Base-by-base conservation (phyloP, 495 filamentous ascomycete species). In the Hyaloscypha bicolor region DNA sequence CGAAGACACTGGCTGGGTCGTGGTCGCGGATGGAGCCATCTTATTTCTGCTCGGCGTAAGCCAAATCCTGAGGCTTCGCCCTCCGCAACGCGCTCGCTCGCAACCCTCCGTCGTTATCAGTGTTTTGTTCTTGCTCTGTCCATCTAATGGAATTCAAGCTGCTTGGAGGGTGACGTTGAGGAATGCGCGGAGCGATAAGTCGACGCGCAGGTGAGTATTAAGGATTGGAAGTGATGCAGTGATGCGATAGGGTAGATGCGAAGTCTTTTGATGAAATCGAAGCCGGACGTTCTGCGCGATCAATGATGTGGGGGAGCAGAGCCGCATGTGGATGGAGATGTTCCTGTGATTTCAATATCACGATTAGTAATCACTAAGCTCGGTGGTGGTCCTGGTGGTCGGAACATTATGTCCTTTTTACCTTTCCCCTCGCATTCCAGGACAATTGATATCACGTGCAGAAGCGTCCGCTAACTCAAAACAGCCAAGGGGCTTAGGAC, bases 21-120 rank as follows among this genome's bases (percentile, higher is more conserved):
- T 22, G 11, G 71, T 67, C 61, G 66, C 66, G 3, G 69, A 70
- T 29, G 72, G 72, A 9, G 72, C 72, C 72, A 74, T 74, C 45
- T 12, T 14, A 37, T 9, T 32, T 25, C 53, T 53, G 12, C 61
- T 9, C 62, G 16, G 55, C 37, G 39, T 42, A 58, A 59, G 55
- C 22, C 30, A 45, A 19, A 59, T 52, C 55, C 48, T 48, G 29
- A 42, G 19, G 29, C 53, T 62, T 55, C 37, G n/a, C 39, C 32
- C 60, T 55, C 32, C 55, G 62, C 35, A 48, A n/a, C 32, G n/a
- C 29, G 42, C 61, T 60, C 42, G 25, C 25, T 25, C 25, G n/a
- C 56, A 52, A 16, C 51, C 55, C 62, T 63, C 19, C 62, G 32
- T 21, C 30, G 22, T 35, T 55, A 63, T 53, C 21, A 48, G 8